Evolutionary conservation across 1,139 yeast genomes (phyloP).

Genomic region (Debaryomyces psychrophilus): DNA sequence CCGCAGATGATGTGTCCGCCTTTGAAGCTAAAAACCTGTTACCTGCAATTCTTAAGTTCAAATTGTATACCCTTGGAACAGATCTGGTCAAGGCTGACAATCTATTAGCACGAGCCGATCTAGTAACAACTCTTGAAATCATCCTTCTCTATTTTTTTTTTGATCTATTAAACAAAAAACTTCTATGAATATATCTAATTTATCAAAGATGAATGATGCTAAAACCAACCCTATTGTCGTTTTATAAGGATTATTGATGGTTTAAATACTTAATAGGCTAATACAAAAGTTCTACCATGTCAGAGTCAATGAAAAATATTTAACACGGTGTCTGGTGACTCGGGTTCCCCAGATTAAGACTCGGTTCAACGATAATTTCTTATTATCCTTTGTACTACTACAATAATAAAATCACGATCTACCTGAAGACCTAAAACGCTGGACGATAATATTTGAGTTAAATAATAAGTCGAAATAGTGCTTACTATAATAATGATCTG

Average conservation of each 20-base stretch:
- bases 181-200: constrained; percentile 7
- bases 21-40: constrained; percentile 27
- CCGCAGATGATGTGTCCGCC: constrained; percentile 52
- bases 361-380: not conserved
- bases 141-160: constrained; percentile 4
- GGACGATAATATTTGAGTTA: too few relatives aligned
- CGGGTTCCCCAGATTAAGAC: constrained; percentile 3
- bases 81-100: constrained; percentile 2
- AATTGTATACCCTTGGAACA: constrained; percentile 2
- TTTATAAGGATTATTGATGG: not conserved
- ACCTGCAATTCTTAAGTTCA: not conserved
- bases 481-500: not conserved
- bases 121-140: constrained; percentile 10
- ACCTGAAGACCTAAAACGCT: not conserved
- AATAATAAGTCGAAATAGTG: too few relatives aligned
- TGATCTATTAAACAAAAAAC: constrained; percentile 1
- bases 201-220: constrained; percentile 2
- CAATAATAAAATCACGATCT: too few relatives aligned
- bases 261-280: constrained; percentile 5
- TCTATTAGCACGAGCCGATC: constrained; percentile 9
- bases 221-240: not conserved
- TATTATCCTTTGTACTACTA: not conserved
- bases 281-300: not conserved
- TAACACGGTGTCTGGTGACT: constrained; percentile 1
- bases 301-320: constrained; percentile 6